phyloP scores from a whole-genome alignment of 768 basidiomycete genomes.

The Boletus fagicola region DNA sequence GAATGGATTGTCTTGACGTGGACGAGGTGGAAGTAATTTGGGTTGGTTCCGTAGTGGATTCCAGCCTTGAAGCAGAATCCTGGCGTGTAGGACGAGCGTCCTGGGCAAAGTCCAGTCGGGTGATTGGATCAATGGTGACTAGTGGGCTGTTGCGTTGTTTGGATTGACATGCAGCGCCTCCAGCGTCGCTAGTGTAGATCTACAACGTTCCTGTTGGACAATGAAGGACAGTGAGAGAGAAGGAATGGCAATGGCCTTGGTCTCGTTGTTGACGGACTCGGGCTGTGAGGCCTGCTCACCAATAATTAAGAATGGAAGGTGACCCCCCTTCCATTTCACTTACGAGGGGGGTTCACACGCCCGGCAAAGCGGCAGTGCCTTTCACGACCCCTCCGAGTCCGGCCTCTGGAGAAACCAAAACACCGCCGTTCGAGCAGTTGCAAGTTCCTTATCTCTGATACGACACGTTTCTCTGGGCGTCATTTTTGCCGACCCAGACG shows the following conservation, averaged over 20 bases:
- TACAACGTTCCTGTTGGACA: conserved; percentile 14
- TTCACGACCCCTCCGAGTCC: neutral
- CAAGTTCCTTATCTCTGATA: neutral
- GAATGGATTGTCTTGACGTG: conserved; percentile 20
- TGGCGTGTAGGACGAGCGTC: conserved; percentile 46
- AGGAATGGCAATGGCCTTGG: conserved; percentile 19
- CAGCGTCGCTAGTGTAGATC: conserved; percentile 26
- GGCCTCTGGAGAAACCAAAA: neutral
- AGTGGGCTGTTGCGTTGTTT: conserved; percentile 19
- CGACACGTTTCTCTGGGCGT: neutral
- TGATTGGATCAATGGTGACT: conserved; percentile 69
- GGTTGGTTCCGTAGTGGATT: conserved; percentile 36
- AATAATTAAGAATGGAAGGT: conserved; percentile 24
- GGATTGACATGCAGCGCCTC: conserved; percentile 28
- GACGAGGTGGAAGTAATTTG: conserved; percentile 25
- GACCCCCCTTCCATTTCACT: conserved; percentile 28
- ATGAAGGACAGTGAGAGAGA: conserved; percentile 22
- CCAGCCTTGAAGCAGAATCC: conserved; percentile 48
- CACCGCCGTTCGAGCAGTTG: neutral
- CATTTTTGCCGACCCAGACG: too few species aligned
- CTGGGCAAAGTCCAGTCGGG: conserved; percentile 55
- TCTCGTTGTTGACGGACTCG: conserved; percentile 25
- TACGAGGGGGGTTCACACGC: conserved; percentile 14
- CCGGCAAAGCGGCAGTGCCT: neutral
- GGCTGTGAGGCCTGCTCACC: conserved; percentile 25